Base-by-base conservation (phyloP, 345 rosid species). In the Nasturtium officinale region DNA sequence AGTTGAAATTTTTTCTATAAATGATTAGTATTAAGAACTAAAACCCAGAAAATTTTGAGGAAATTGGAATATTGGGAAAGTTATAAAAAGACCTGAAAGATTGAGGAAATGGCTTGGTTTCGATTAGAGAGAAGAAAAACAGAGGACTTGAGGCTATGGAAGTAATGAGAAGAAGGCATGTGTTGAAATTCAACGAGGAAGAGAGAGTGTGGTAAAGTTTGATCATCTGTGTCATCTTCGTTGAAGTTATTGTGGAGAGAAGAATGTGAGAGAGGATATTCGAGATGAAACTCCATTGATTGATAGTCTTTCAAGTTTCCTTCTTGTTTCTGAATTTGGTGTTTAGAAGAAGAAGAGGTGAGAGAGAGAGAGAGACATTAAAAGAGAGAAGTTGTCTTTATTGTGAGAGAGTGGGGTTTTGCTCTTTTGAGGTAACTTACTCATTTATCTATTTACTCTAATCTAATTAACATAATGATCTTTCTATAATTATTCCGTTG, bases 261-360 rank as follows among this genome's bases (percentile, higher is more conserved):
- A 75, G 75, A 65, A 28, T 37, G 76, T 79, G 37, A 72, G 16
- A 89, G 78, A 16, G 98, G 98, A 78, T 85, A 80, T 80, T 88
- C 92, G 15, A 92, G 96, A 74, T 84, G 83, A 74, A 85, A 86
- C 72, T 85, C 96, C 97, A 89, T 91, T 25, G 81, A 69, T 43
- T 50, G 68, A 46, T 17, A 53, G 67, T n/a, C 76, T 76, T 71
- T 76, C 37, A 7, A 56, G 52, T 65, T 53, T 73, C 46, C 69
- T 45, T 33, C 69, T 45, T 33, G 6, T 30, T 52, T 51, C 5
- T 62, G 30, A 48, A 12, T 50, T 69, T 69, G 45, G 53, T 53
- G 43, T 38, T 68, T 68, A 37, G 7, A 25, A 40, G 40, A 61
- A 8, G 48, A 71, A n/a, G 66, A 45, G 26, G 59, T 38, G 43